Evolutionary conservation across 768 basidiomycete species (phyloP), one percentile per base, ranked within the genome.

Genomic region (Boletellus emodensis): DNA sequence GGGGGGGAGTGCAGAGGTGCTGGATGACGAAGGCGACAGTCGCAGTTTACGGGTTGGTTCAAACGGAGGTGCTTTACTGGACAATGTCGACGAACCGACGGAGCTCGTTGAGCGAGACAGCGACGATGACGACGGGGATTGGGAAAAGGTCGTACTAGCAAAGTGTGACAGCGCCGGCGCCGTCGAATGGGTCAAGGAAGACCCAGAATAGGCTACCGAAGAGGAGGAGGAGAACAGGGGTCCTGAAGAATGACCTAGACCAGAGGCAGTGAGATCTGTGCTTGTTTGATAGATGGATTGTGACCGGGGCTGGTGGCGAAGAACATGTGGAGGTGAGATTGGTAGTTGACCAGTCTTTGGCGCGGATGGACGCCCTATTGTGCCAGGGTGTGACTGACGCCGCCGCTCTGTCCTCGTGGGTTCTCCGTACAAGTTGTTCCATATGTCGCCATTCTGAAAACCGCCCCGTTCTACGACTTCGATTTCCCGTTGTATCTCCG

Each of bases 401-500:
- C 65, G 61, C 18, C 57, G 56, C 10, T 58, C 63, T 20, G 53
- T 46, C 30, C 48, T 57, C 22, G 53, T 51, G n/a, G 53, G 24
- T 39, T 64, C 55, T 24, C 48, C 52, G 4, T 52, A 49, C 1
- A 51, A 10, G 37, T 36, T 46, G 2, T 63, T 58, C 59, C 54
- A 57, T 22, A 34, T 4, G 22, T 62, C 60, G 11, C 35, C 54
- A 14, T 51, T 47, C 55, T 56, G 64, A 24, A 53, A 26, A 37
- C 40, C 52, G 42, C 51, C 73, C 67, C 45, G 71, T 54, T 51
- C 71, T 47, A 45, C 39, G 37, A 48, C 18, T 61, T 83, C 81
- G 18, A 87, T 78, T 65, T 90, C 84, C 22, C 71, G 70, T 56
- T 80, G 77, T 44, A 87, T 68, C 38, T 78, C 77, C 51, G 71